A percentile compares a stretch with the other conserved stretches of the same genome.
phyloP scores from a whole-genome alignment of 345 rosid genomes.

The Camelina neglecta region DNA sequence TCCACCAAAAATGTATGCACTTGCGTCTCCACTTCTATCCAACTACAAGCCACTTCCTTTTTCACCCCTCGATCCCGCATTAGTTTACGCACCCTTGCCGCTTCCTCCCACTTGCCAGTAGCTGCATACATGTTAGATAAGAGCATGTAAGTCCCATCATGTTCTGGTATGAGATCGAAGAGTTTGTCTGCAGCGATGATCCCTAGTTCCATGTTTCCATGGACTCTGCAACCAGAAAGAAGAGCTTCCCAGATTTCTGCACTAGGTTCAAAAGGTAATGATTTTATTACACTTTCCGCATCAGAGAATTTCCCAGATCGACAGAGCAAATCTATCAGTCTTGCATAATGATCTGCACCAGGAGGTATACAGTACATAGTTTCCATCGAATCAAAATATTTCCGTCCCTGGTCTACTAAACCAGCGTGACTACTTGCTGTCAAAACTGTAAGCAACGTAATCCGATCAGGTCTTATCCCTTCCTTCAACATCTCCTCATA shows the following conservation, averaged over 20 bases:
- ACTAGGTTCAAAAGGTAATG: slow-evolving; percentile 45
- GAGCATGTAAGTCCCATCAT: slow-evolving; percentile 49
- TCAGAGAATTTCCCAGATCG: slow-evolving; percentile 48
- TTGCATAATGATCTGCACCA: slow-evolving; percentile 47
- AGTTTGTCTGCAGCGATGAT: slow-evolving; percentile 46
- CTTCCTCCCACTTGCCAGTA: slow-evolving; percentile 43
- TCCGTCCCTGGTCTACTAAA: slow-evolving; percentile 44
- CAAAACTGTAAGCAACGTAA: slow-evolving; percentile 46
- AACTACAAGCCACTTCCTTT: slow-evolving; percentile 48
- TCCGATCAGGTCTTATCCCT: slow-evolving; percentile 47
- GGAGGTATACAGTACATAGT: slow-evolving; percentile 37
- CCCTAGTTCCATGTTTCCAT: slow-evolving; percentile 50
- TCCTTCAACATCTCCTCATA: slow-evolving; percentile 48
- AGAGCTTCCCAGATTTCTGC: slow-evolving; percentile 49
- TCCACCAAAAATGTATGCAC: slow-evolving; percentile 43
- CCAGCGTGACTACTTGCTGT: slow-evolving; percentile 50
- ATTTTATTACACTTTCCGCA: slow-evolving; percentile 37
- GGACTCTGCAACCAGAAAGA: slow-evolving; percentile 47
- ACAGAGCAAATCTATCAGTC: slow-evolving; percentile 46
- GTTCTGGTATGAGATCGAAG: slow-evolving; percentile 46
- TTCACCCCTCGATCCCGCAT: slow-evolving; percentile 49
- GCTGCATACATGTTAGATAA: slow-evolving; percentile 48
- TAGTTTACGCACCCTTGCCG: slow-evolving; percentile 44
- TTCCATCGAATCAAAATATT: slow-evolving; percentile 43
- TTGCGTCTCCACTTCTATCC: slow-evolving; percentile 44